Evolutionary conservation across 2,329 filamentous ascomycete genomes (phyloP), one percentile per base, ranked within the genome.

Genomic region (Aspergillus luchuensis): DNA sequence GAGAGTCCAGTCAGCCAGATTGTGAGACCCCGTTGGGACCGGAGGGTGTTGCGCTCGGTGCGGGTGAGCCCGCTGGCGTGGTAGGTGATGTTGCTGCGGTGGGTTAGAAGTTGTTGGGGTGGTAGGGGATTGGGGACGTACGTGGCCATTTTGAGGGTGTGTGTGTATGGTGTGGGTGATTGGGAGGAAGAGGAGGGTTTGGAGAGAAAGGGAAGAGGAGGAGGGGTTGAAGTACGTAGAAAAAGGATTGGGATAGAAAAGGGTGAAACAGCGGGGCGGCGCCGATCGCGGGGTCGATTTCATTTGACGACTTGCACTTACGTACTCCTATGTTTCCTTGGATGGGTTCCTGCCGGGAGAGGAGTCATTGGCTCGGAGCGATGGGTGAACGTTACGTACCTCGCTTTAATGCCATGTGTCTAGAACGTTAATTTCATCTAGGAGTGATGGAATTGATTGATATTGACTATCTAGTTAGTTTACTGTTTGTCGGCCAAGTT

Each of bases 1-100:
- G 91, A 96, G 66, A 99, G 91, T 57, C 95, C 95, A 1, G 95
- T 99, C 75, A 99, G 91, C 95, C 95, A 99, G 80, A 99, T 89
- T 60, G 95, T 99, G 76, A 96, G 89, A 75, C 95, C 95, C 68
- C 87, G 86, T 80, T 99, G 95, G 77, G 89, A 87, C 79, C 92
- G 91, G 60, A 77, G 71, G 54, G 62, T 63, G 64, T 71, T 71
- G 69, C 79, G 77, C 69, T 80, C 77, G 21, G 63, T 60, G 66
- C 76, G 78, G 51, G 76, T 80, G 47, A 81, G 66, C 56, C 73
- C 76, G 38, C 72, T 70, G 58, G 76, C 73, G 71, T 81, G 79
- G 76, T 72, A 80, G 71, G 78, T 80, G 65, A 81, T 80, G 75
- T 80, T 80, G 51, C 78, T 81, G 48, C 15, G 58, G 62, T 2